Evolutionary conservation across 495 filamentous ascomycete genomes (phyloP).

Genomic region (Xylaria scruposa): DNA sequence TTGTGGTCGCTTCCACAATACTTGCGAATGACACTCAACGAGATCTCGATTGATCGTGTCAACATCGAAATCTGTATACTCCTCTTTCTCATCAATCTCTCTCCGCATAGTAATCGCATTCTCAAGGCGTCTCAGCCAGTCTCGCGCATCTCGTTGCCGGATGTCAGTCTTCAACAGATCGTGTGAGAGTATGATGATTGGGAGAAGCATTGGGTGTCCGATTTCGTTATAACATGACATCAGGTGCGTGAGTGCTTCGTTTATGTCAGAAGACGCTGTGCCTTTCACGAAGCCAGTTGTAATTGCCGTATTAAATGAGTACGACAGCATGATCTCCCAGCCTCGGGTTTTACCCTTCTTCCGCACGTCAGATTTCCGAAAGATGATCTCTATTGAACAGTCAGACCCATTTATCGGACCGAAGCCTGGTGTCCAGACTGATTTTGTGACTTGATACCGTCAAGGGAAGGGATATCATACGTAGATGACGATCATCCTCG

Average conservation of each 20-base stretch:
- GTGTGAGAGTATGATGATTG: constrained; percentile 59
- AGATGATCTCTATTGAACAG: constrained; percentile 55
- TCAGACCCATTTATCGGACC: neutral
- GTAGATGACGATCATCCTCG: constrained; percentile 57
- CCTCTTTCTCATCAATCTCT: constrained; percentile 58
- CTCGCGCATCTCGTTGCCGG: constrained; percentile 61
- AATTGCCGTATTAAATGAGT: constrained; percentile 56
- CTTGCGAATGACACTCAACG: constrained; percentile 63
- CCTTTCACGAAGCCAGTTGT: constrained; percentile 63
- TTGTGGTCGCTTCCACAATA: constrained; percentile 64
- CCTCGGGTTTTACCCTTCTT: constrained; percentile 64
- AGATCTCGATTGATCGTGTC: constrained; percentile 62
- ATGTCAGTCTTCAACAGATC: constrained; percentile 56
- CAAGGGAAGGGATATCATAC: constrained; percentile 39
- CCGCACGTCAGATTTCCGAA: constrained; percentile 62
- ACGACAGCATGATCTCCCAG: constrained; percentile 65
- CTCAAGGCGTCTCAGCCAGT: constrained; percentile 62
- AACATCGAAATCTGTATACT: constrained; percentile 57
- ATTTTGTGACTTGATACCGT: neutral
- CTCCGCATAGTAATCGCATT: constrained; percentile 63
- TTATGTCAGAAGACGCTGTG: constrained; percentile 57
- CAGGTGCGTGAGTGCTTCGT: constrained; percentile 52
- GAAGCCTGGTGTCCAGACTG: neutral
- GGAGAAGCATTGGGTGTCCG: constrained; percentile 60
- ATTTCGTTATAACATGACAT: constrained; percentile 51